These are phyloP conservation scores for Whalleya microplaca DNA, from an alignment of 2,329 filamentous ascomycete species.

Conservation along the genomic window DNA sequence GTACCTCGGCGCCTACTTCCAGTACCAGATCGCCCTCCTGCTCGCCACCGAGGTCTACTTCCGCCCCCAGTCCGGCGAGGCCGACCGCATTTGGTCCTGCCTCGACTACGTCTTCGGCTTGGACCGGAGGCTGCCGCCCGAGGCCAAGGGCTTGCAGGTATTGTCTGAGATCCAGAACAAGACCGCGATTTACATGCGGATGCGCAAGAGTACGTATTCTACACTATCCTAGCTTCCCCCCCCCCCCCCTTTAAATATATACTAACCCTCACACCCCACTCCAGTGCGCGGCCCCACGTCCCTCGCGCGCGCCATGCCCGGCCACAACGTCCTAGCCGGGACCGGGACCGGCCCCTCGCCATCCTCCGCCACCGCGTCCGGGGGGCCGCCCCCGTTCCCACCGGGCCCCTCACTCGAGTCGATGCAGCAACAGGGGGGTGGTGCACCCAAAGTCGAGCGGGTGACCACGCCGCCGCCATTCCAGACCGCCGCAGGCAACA, in stretches of 20 bases:
- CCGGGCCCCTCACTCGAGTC: background rate
- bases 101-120: constrained; percentile 74
- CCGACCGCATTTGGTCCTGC: constrained; percentile 70
- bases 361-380: constrained; percentile 7
- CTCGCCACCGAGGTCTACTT: constrained; percentile 70
- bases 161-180: constrained; percentile 65
- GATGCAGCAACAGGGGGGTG: constrained; percentile 1
- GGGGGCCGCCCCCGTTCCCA: constrained; percentile 7
- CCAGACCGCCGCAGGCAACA: no score
- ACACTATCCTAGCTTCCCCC: no score
- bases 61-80: constrained; percentile 58
- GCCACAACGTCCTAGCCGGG: constrained; percentile 40
- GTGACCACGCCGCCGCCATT: constrained; percentile 17
- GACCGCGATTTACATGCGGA: constrained; percentile 60
- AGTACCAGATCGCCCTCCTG: constrained; percentile 72
- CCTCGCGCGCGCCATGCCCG: constrained; percentile 44
- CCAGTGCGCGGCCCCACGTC: constrained; percentile 49
- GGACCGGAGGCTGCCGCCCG: constrained; percentile 52
- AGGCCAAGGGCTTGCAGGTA: constrained; percentile 63
- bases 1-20: constrained; percentile 73
- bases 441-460: constrained; percentile 15
- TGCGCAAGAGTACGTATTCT: constrained; percentile 49
- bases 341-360: constrained; percentile 7
- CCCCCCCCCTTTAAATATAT: no score
- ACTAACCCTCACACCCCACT: background rate